Evolutionary conservation across 805 yeast genomes (phyloP).

Genomic region (Candida ortonii): DNA sequence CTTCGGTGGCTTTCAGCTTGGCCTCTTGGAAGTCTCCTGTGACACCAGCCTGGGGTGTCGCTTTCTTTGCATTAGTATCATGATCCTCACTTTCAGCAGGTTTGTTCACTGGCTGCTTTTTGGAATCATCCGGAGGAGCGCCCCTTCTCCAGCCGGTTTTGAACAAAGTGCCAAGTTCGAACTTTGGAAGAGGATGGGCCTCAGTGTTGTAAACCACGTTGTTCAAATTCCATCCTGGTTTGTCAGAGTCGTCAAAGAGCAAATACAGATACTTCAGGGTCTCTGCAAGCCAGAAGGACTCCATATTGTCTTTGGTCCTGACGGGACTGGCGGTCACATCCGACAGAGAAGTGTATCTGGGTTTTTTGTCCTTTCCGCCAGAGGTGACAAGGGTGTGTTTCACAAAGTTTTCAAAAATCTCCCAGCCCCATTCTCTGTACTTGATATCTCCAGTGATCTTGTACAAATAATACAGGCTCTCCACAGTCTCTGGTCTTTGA

Average conservation of each 20-base stretch:
- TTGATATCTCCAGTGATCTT: conserved; percentile 76
- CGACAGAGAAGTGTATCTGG: conserved; percentile 56
- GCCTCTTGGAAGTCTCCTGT: conserved; percentile 7
- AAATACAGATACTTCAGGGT: conserved; percentile 83
- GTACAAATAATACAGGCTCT: conserved; percentile 76
- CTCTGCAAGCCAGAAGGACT: conserved; percentile 92
- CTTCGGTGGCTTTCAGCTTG: conserved; percentile 16
- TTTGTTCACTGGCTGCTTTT: not conserved
- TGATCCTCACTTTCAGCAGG: not conserved
- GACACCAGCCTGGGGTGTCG: not conserved
- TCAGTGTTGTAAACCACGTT: conserved; percentile 84
- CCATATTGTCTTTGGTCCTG: conserved; percentile 67
- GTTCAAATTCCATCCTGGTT: conserved; percentile 59
- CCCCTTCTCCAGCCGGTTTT: conserved; percentile 60
- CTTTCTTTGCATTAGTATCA: not conserved
- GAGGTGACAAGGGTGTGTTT: conserved; percentile 52
- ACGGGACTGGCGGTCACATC: conserved; percentile 64
- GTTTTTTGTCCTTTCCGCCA: conserved; percentile 44
- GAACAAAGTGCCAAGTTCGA: conserved; percentile 49
- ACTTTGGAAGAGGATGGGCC: conserved; percentile 88
- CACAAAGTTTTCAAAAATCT: conserved; percentile 70
- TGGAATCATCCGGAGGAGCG: too few species aligned
- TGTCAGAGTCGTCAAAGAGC: conserved; percentile 65
- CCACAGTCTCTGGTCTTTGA: conserved; percentile 94
- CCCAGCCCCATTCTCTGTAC: conserved; percentile 88